Percentiles rank a stretch among this genome's conserved stretches.
These are phyloP conservation scores for Globisporangium spiculum DNA, from an alignment of 352 stramenopile species.

Conservation along the genomic window DNA sequence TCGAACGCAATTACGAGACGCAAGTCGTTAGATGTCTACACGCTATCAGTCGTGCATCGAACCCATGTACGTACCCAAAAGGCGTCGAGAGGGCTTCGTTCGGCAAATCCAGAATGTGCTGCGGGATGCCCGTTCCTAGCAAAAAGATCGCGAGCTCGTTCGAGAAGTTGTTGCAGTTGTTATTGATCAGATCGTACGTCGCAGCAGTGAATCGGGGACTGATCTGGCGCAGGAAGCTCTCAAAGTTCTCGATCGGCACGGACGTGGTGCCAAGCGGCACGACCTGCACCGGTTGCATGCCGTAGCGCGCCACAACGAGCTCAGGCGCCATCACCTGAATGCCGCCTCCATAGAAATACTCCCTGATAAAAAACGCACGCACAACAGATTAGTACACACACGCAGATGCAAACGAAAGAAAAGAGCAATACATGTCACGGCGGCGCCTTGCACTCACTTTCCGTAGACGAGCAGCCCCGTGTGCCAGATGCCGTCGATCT, in stretches of 20 bases:
- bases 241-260: constrained; percentile 68
- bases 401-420: constrained; percentile 13
- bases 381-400: constrained; percentile 28
- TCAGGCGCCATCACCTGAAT: constrained; percentile 83
- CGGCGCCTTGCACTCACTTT: constrained; percentile 15
- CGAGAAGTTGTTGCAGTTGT: constrained; percentile 98
- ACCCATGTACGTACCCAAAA: constrained; percentile 62
- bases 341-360: constrained; percentile 95
- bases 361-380: constrained; percentile 23
- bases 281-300: constrained; percentile 85
- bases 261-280: constrained; percentile 79
- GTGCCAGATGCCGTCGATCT: constrained; percentile 94
- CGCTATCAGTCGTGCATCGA: not conserved
- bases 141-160: constrained; percentile 89
- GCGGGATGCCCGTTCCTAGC: constrained; percentile 84
- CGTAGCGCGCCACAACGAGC: constrained; percentile 71
- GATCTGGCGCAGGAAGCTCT: constrained; percentile 79
- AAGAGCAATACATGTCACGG: too few relatives aligned
- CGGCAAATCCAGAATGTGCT: constrained; percentile 89
- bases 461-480: constrained; percentile 79
- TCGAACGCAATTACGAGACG: constrained; percentile 2
- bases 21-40: not conserved
- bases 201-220: constrained; percentile 80
- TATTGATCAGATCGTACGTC: constrained; percentile 92
- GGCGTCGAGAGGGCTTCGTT: constrained; percentile 86